Evolutionary conservation across 2,329 filamentous ascomycete species (phyloP), one percentile per base, ranked within the genome.

Genomic region (Tolypocladium nubicola): DNA sequence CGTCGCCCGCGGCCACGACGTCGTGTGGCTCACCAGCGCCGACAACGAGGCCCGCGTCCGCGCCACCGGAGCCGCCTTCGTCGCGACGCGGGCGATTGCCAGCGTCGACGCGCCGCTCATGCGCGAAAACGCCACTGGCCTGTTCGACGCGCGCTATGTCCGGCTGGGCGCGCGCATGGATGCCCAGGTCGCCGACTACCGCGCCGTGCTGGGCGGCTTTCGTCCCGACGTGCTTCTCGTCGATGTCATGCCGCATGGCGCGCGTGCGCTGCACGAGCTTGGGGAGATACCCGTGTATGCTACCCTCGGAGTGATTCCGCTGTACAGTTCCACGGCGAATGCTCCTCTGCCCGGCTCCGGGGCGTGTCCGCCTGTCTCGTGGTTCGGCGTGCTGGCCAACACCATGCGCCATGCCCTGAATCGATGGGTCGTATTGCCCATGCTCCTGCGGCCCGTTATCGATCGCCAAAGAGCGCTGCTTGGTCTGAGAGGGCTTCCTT

Each of bases 261-360:
- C 69, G 1, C 67, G 65, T n/a, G 71, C 71, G 2, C 54, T 73
- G 50, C 63, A 63, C 14, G 71, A 74, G 30, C 60, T 73, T 9
- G 70, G 65, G 1, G 70, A 72, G 58, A 61, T 71, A 2, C 68
- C 69, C 0, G 61, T 59, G 0, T 75, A 72, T 57, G 72, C 71
- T 3, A 75, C 72, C 0, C 61, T 75, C 11, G 72, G 72, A 4
- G 71, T 75, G 3, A 72, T 73, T 39, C 72, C 72, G 2, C 66
- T 74, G 38, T 73, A 74, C 53, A 66, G 66, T 49, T 71, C 69
- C 14, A 57, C 58, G 23, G 61, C 63, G 59, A 58, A 59, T 7
- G 67, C 68, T 8, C 69, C 69, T 2, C 61, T 69, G 6, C 65
- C 68, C 2, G 67, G 66, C 8, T 71, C 70, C 4, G 72, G 72